These are phyloP conservation scores for Aspergillus coremiiformis DNA, from an alignment of 495 filamentous ascomycete genomes.

Conservation along the genomic window DNA sequence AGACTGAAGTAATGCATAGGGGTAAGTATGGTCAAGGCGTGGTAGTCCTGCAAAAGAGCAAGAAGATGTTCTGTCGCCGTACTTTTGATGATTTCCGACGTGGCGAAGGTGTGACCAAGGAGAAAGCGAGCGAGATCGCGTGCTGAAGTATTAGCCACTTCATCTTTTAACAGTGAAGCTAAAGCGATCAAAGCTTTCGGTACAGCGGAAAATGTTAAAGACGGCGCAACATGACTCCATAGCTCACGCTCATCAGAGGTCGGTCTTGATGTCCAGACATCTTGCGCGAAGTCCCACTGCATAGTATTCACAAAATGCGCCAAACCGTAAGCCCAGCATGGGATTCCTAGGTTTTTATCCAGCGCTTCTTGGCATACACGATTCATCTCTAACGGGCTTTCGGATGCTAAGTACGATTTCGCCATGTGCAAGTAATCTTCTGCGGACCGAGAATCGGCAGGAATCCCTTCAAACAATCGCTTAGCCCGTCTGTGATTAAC, in stretches of 20 bases:
- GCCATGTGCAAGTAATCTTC: conserved; percentile 34
- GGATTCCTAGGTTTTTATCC: conserved; percentile 13
- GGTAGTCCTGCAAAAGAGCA: conserved; percentile 20
- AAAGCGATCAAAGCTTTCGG: conserved; percentile 12
- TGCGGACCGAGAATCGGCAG: conserved; percentile 19
- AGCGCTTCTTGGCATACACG: conserved; percentile 27
- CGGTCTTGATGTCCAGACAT: conserved; percentile 14
- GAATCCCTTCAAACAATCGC: conserved; percentile 35
- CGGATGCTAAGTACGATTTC: conserved; percentile 19
- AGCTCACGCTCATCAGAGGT: conserved; percentile 7
- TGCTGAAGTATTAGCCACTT: not conserved
- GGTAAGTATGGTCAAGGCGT: conserved; percentile 17
- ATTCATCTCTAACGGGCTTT: conserved; percentile 14
- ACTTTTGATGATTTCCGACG: conserved; percentile 12
- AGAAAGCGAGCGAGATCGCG: conserved; percentile 17
- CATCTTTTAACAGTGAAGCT: conserved; percentile 8
- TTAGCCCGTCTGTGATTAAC: conserved; percentile 34
- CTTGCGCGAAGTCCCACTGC: conserved; percentile 26
- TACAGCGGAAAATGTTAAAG: conserved; percentile 9
- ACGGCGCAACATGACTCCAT: conserved; percentile 4
- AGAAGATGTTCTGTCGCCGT: conserved; percentile 23
- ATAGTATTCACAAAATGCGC: conserved; percentile 26
- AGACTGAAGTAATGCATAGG: conserved; percentile 21
- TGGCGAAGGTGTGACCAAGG: conserved; percentile 16
- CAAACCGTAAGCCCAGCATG: conserved; percentile 22